Evolutionary conservation across 345 rosid genomes (phyloP).

Genomic region (Boechera divaricarpa): DNA sequence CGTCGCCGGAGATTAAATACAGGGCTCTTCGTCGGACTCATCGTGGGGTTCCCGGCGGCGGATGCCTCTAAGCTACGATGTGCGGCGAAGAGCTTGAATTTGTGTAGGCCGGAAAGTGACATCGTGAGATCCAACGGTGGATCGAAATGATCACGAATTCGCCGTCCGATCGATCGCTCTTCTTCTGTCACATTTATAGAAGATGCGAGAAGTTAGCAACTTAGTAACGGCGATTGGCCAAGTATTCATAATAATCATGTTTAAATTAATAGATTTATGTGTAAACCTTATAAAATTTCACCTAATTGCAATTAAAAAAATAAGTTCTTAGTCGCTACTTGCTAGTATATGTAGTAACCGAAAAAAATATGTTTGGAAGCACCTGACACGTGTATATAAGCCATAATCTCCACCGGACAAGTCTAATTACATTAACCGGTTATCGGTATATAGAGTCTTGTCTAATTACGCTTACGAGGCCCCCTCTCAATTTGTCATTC

Average conservation of each 20-base stretch:
- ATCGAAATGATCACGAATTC: constrained; percentile 15
- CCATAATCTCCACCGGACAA: not conserved
- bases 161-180: constrained; percentile 9
- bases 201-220: constrained; percentile 24
- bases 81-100: constrained; percentile 39
- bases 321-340: not conserved
- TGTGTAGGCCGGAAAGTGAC: constrained; percentile 43
- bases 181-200: constrained; percentile 11
- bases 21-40: constrained; percentile 45
- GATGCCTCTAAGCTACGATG: constrained; percentile 37
- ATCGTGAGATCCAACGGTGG: constrained; percentile 30
- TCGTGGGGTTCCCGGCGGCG: constrained; percentile 26
- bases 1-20: constrained; percentile 43
- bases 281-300: not conserved
- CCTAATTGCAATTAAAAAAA: not conserved
- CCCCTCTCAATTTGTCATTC: constrained; percentile 1
- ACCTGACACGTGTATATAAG: constrained; percentile 14
- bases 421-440: not conserved
- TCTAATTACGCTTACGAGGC: not conserved
- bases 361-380: not conserved
- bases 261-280: not conserved
- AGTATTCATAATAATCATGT: constrained; percentile 14
- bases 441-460: not conserved
- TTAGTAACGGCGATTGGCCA: constrained; percentile 3
- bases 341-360: not conserved